phyloP scores from a whole-genome alignment of 768 basidiomycete species.

The Leccinum uliginosum region DNA sequence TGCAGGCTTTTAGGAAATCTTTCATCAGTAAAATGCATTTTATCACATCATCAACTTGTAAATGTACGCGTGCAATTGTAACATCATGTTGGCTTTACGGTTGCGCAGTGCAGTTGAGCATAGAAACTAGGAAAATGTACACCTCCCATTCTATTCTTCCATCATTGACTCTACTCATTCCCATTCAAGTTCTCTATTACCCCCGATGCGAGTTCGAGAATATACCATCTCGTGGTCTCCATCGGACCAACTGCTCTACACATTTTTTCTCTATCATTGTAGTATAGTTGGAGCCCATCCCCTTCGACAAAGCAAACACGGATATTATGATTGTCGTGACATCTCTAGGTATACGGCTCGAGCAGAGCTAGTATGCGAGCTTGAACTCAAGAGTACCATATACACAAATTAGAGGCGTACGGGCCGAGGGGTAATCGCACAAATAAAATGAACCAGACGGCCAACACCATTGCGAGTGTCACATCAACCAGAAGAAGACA shows the following conservation, averaged over 20 bases:
- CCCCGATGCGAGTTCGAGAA: no score
- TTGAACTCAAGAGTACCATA: not conserved
- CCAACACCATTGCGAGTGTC: not conserved
- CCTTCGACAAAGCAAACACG: not conserved
- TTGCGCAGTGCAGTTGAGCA: no score
- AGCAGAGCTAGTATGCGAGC: not conserved
- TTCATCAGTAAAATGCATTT: not conserved
- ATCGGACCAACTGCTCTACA: no score
- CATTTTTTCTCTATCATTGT: no score
- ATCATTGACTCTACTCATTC: no score
- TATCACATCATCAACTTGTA: not conserved
- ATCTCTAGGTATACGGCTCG: not conserved
- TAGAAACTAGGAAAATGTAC: no score
- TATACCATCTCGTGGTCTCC: no score
- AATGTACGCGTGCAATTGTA: slow-evolving; percentile 3
- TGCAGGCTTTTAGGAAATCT: slow-evolving; percentile 14
- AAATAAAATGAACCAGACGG: not conserved
- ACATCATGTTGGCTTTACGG: not conserved
- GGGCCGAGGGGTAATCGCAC: not conserved
- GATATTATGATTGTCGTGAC: not conserved
- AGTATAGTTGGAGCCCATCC: not conserved
- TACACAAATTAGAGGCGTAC: not conserved
- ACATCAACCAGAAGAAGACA: slow-evolving; percentile 46
- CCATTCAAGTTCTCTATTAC: no score
- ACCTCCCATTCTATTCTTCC: no score